Percentiles rank a stretch among this genome's conserved stretches.
Evolutionary conservation across 306 rosid genomes (phyloP).

Genomic region (Fragaria ananassa): DNA sequence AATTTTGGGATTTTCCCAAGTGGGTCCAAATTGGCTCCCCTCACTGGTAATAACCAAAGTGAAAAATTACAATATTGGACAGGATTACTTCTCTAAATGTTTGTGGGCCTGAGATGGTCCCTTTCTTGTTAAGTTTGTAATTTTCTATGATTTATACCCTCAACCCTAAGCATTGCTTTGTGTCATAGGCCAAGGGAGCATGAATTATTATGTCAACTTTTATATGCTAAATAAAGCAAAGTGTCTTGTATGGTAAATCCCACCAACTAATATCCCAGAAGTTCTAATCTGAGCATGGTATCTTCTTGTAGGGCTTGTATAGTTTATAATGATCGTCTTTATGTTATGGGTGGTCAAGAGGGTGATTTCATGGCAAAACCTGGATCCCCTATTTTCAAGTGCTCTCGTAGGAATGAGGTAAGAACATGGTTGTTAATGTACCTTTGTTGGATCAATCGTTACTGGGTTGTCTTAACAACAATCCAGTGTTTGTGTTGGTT

Average conservation of each 20-base stretch:
- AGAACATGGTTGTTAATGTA: slow-evolving; percentile 1
- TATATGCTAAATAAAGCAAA: background rate
- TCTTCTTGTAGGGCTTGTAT: slow-evolving; percentile 68
- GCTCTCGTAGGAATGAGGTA: slow-evolving; percentile 93
- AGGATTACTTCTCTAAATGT: background rate
- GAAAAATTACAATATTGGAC: background rate
- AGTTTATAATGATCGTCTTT: slow-evolving; percentile 55
- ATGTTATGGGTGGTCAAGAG: slow-evolving; percentile 88
- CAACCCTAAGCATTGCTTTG: background rate
- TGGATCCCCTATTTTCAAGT: slow-evolving; percentile 88
- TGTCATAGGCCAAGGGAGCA: background rate
- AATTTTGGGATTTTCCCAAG: background rate
- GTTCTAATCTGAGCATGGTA: background rate
- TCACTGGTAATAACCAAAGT: background rate
- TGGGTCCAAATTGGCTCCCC: background rate
- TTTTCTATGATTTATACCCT: background rate
- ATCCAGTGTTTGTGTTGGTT: background rate
- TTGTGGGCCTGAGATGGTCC: slow-evolving; percentile 2
- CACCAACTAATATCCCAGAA: background rate
- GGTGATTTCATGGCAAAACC: slow-evolving; percentile 99
- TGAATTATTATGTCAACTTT: background rate
- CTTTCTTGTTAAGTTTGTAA: background rate
- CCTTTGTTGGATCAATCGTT: slow-evolving; percentile 13
- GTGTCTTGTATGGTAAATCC: background rate
- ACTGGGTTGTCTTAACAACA: background rate